Evolutionary conservation across 1,284 basidiomycete genomes (phyloP).

Genomic region (Tetrapyrgos nigripes): DNA sequence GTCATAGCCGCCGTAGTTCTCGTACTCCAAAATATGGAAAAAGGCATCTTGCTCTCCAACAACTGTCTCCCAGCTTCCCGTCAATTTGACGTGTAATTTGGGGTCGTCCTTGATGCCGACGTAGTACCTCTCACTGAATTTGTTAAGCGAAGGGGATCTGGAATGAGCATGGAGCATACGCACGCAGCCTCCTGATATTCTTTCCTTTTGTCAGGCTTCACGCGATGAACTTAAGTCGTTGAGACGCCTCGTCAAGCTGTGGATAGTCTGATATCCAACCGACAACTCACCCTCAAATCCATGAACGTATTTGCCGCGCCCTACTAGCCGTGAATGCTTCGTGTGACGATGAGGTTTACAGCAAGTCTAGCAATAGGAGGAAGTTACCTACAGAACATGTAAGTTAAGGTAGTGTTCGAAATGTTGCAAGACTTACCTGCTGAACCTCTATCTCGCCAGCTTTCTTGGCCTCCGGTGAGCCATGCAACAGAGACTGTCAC

Average conservation of each 20-base stretch:
- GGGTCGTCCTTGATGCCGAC: slow-evolving; percentile 75
- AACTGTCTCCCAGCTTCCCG: slow-evolving; percentile 89
- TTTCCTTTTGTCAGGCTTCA: slow-evolving; percentile 79
- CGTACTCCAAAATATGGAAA: slow-evolving; percentile 87
- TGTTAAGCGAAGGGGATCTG: slow-evolving; percentile 14
- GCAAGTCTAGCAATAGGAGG: not conserved
- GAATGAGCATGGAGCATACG: slow-evolving; percentile 32
- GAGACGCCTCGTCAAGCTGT: not conserved
- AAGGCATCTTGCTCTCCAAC: slow-evolving; percentile 90
- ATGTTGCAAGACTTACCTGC: slow-evolving; percentile 45
- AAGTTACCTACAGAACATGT: not conserved
- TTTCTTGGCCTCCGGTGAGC: slow-evolving; percentile 85
- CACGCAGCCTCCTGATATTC: slow-evolving; percentile 90
- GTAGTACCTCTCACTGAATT: slow-evolving; percentile 79
- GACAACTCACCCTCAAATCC: slow-evolving; percentile 79
- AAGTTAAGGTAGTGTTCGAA: not conserved
- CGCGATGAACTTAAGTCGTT: slow-evolving; percentile 69
- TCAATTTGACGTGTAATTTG: slow-evolving; percentile 82
- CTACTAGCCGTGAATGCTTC: slow-evolving; percentile 80
- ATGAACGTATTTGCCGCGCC: slow-evolving; percentile 87
- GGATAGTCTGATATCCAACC: not conserved
- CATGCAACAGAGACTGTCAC: slow-evolving; percentile 63
- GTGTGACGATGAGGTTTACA: not conserved
- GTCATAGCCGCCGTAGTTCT: slow-evolving; percentile 88
- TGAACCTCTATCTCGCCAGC: slow-evolving; percentile 78